phyloP scores from a whole-genome alignment of 768 basidiomycete species.

The Boletus eberwhitei region DNA sequence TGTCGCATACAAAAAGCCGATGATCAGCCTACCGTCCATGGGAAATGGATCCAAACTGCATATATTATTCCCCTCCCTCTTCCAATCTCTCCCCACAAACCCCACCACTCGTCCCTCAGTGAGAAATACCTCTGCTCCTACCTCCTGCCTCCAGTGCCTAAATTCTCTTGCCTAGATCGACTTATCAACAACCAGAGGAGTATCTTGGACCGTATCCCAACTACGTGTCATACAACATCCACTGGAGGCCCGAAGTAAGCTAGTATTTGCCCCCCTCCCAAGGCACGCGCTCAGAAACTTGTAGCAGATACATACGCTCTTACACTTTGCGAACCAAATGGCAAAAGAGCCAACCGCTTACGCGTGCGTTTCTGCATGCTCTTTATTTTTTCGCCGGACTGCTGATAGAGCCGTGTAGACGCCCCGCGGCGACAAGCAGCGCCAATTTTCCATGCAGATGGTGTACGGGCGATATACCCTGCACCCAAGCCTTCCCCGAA shows the following conservation, averaged over 20 bases:
- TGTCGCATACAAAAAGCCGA: background rate
- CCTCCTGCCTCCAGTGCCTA: background rate
- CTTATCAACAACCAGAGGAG: background rate
- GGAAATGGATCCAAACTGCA: background rate
- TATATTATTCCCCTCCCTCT: too few relatives aligned
- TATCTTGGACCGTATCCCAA: background rate
- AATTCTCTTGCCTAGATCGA: background rate
- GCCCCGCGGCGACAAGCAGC: background rate
- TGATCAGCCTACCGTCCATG: too few relatives aligned
- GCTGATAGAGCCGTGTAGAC: constrained; percentile 1
- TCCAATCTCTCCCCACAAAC: background rate
- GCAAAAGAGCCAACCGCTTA: background rate
- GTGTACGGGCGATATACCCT: background rate
- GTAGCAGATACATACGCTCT: constrained; percentile 1
- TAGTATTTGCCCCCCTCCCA: background rate
- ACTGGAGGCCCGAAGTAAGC: constrained; percentile 9
- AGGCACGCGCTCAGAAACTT: background rate
- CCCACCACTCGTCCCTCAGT: background rate
- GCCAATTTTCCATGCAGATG: background rate
- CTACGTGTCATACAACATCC: background rate
- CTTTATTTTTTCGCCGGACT: too few relatives aligned
- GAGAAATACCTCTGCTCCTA: background rate
- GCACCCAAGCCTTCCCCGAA: background rate
- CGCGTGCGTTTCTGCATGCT: background rate
- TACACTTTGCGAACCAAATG: background rate